phyloP scores from a whole-genome alignment of 2,329 filamentous ascomycete species.

The Botrytis porri region DNA sequence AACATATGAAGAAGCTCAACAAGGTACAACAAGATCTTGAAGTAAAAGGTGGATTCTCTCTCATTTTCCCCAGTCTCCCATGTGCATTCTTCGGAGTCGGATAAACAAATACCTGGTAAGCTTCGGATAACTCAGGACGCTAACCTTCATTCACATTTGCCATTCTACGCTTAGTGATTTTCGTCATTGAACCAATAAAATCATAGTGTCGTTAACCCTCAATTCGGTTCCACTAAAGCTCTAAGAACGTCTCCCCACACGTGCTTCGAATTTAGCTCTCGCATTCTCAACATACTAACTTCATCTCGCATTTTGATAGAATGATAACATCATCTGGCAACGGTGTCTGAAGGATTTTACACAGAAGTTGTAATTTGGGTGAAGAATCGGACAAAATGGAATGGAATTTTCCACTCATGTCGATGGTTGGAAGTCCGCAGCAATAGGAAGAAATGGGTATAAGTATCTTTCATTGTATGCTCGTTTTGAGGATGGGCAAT shows the following conservation, averaged over 20 bases:
- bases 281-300: background rate
- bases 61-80: background rate
- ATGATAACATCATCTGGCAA: background rate
- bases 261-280: background rate
- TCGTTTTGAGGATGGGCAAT: background rate
- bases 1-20: background rate
- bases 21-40: background rate
- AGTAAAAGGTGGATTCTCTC: background rate
- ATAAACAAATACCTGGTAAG: background rate
- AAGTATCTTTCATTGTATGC: slow-evolving; percentile 5
- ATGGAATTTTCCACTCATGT: background rate
- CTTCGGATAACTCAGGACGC: background rate
- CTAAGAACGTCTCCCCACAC: background rate
- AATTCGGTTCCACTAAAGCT: background rate
- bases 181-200: background rate
- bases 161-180: background rate
- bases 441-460: background rate
- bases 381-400: background rate
- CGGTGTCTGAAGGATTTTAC: background rate
- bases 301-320: background rate
- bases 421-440: background rate
- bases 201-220: background rate
- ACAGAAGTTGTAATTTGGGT: background rate
- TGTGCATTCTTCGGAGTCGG: background rate
- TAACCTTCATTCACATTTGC: slow-evolving; percentile 6